Evolutionary conservation across 371 early-diverging fungal genomes (phyloP).

Genomic region (Actinomortierella ambigua): DNA sequence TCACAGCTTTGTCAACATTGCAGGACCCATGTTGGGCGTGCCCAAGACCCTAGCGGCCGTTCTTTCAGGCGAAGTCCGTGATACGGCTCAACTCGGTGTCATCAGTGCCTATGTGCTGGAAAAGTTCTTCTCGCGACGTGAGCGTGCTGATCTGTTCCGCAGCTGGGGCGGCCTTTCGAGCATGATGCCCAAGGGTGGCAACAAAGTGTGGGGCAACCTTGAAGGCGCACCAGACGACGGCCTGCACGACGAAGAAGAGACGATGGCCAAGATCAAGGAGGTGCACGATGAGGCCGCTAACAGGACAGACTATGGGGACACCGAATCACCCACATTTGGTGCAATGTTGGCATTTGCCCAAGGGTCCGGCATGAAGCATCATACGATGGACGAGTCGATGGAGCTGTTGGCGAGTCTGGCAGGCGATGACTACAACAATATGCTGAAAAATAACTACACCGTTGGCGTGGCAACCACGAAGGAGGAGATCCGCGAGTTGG

Average conservation of each 20-base stretch:
- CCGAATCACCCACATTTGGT: slow-evolving; percentile 26
- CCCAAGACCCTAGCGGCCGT: slow-evolving; percentile 84
- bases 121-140: slow-evolving; percentile 81
- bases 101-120: slow-evolving; percentile 84
- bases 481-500: slow-evolving; percentile 52
- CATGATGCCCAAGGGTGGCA: slow-evolving; percentile 90
- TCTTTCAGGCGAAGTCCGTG: slow-evolving; percentile 85
- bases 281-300: slow-evolving; percentile 15
- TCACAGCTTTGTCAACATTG: slow-evolving; percentile 85
- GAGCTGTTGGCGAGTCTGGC: slow-evolving; percentile 58
- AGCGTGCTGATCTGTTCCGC: slow-evolving; percentile 79
- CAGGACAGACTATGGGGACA: slow-evolving; percentile 12
- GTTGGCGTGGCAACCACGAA: slow-evolving; percentile 67
- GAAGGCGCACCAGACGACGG: slow-evolving; percentile 72
- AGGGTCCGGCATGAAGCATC: slow-evolving; percentile 39
- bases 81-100: slow-evolving; percentile 84
- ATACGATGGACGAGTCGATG: slow-evolving; percentile 62
- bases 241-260: slow-evolving; percentile 31
- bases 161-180: slow-evolving; percentile 84
- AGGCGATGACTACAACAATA: slow-evolving; percentile 52
- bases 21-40: slow-evolving; percentile 88
- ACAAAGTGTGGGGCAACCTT: slow-evolving; percentile 79
- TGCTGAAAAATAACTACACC: slow-evolving; percentile 65
- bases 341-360: slow-evolving; percentile 38
- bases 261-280: slow-evolving; percentile 24